Evolutionary conservation across 2,329 filamentous ascomycete species (phyloP).

Genomic region (Whalleya microplaca): DNA sequence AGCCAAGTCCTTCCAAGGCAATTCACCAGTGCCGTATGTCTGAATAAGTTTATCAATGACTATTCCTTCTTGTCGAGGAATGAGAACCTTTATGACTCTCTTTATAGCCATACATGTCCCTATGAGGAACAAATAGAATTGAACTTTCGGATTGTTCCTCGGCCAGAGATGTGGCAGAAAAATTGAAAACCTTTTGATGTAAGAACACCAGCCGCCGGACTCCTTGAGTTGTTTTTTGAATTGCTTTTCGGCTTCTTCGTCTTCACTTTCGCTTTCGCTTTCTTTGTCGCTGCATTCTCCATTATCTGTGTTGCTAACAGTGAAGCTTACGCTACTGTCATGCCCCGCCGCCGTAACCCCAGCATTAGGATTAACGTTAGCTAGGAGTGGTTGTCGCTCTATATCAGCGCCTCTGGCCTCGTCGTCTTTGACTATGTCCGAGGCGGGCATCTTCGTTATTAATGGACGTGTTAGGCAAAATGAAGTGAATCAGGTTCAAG

Average conservation of each 20-base stretch:
- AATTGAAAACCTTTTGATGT: slow-evolving; percentile 13
- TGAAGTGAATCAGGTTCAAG: no score
- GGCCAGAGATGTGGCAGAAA: slow-evolving; percentile 38
- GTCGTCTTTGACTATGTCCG: no score
- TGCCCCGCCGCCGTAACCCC: no score
- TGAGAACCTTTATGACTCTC: slow-evolving; percentile 36
- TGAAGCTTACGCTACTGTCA: no score
- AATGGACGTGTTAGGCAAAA: no score
- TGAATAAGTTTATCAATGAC: slow-evolving; percentile 37
- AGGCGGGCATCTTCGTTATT: no score
- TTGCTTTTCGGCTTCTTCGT: neutral
- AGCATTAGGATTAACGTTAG: no score
- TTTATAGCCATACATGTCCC: slow-evolving; percentile 28
- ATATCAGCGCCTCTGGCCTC: no score
- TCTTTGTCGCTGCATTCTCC: neutral
- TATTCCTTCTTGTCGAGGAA: slow-evolving; percentile 39
- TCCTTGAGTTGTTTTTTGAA: slow-evolving; percentile 30
- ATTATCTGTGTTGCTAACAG: no score
- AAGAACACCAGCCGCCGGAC: slow-evolving; percentile 25
- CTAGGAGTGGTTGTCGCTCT: no score
- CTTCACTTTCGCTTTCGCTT: neutral
- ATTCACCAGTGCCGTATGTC: slow-evolving; percentile 3
- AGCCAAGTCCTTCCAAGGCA: slow-evolving; percentile 7
- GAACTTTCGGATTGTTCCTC: slow-evolving; percentile 36
- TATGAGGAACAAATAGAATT: slow-evolving; percentile 33